Evolutionary conservation across 2,329 filamentous ascomycete species (phyloP).

Genomic region (Ophiostoma ulmi): DNA sequence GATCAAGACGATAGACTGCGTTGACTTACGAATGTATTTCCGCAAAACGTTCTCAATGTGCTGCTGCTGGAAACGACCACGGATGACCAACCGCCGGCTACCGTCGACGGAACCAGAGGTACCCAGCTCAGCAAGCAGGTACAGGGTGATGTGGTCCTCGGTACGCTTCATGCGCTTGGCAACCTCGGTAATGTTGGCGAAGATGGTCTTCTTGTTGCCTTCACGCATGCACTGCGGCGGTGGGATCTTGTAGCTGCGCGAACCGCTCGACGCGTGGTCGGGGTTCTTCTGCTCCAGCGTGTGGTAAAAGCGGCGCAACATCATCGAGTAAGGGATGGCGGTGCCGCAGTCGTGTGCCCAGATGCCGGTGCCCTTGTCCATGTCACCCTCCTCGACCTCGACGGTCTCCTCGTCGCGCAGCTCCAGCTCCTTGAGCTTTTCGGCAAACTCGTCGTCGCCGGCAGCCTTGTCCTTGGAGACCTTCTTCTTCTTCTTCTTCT

Average conservation of each 20-base stretch:
- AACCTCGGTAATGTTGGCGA: constrained; percentile 97
- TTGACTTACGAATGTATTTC: constrained; percentile 69
- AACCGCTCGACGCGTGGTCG: constrained; percentile 81
- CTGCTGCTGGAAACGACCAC: constrained; percentile 97
- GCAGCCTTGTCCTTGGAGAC: constrained; percentile 38
- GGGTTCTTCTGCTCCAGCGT: constrained; percentile 94
- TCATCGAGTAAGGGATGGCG: constrained; percentile 75
- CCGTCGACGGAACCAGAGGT: constrained; percentile 95
- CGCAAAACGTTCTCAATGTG: constrained; percentile 96
- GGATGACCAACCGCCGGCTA: constrained; percentile 83
- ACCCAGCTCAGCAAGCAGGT: constrained; percentile 96
- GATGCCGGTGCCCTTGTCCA: constrained; percentile 82
- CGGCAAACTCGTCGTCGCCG: constrained; percentile 52
- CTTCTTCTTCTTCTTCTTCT: constrained; percentile 83
- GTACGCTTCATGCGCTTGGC: constrained; percentile 99
- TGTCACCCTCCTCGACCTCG: constrained; percentile 61
- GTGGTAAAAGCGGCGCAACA: constrained; percentile 89
- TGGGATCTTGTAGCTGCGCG: constrained; percentile 98
- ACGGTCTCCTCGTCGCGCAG: constrained; percentile 54
- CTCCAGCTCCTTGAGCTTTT: constrained; percentile 58
- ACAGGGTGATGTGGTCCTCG: constrained; percentile 95
- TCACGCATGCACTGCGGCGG: constrained; percentile 97
- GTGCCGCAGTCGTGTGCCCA: constrained; percentile 77
- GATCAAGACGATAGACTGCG: background rate
- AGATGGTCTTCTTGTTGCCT: constrained; percentile 99